phyloP scores from a whole-genome alignment of 495 filamentous ascomycete genomes.

The Penicillium longicatenatum region DNA sequence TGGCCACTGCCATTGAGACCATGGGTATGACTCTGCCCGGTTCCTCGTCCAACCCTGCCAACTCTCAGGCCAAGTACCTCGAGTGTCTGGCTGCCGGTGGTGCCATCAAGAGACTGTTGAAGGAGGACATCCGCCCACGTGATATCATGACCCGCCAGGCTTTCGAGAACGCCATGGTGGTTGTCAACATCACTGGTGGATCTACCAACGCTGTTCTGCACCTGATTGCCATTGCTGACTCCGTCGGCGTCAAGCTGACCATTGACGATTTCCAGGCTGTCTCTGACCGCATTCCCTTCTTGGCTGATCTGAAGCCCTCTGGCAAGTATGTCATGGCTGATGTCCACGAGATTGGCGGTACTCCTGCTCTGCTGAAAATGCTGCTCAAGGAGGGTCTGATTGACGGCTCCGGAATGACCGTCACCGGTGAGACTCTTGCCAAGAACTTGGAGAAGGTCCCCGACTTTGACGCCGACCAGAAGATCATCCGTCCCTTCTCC shows the following conservation, averaged over 20 bases:
- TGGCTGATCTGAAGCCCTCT: conserved; percentile 95
- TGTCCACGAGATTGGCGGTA: conserved; percentile 86
- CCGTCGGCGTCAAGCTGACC: conserved; percentile 88
- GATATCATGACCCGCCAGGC: conserved; percentile 92
- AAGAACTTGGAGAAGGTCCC: conserved; percentile 81
- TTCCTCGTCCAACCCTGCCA: conserved; percentile 89
- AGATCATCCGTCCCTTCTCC: conserved; percentile 87
- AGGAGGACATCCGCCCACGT: conserved; percentile 81
- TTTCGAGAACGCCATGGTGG: conserved; percentile 95
- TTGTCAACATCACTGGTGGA: conserved; percentile 93
- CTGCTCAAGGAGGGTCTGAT: conserved; percentile 88
- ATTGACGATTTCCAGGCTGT: conserved; percentile 98
- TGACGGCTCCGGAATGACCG: conserved; percentile 84
- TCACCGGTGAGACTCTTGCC: conserved; percentile 91
- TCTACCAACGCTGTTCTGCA: conserved; percentile 98
- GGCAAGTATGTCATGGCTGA: conserved; percentile 98
- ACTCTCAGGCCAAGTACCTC: conserved; percentile 78
- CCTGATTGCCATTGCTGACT: conserved; percentile 93
- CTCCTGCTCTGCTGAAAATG: conserved; percentile 86
- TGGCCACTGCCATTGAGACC: conserved; percentile 94
- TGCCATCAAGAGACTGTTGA: conserved; percentile 83
- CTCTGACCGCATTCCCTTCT: conserved; percentile 86
- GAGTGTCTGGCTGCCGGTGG: conserved; percentile 85
- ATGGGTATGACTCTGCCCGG: conserved; percentile 96
- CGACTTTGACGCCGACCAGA: conserved; percentile 79